Evolutionary conservation across 1,139 yeast species (phyloP), one percentile per base, ranked within the genome.

Genomic region (Pichia sp.): DNA sequence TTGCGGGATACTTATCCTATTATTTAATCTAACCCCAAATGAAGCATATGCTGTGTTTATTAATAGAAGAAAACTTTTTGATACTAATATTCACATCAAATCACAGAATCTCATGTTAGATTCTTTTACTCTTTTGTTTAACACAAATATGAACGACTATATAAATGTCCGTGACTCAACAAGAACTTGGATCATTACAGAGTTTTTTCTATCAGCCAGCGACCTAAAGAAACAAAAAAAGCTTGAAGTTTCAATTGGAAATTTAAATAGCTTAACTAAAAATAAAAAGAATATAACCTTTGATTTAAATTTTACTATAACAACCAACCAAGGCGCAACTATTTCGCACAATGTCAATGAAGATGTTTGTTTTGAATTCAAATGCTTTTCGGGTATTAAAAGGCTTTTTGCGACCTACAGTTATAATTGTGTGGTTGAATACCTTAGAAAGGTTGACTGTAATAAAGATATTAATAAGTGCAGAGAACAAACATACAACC

Each of bases 81-180:
- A 85, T 1, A 64, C 65, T 10, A 97, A 96, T 0, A 80, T 92
- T 1, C 76, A 89, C 0, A 86, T 87, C 22, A 50, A 58, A 22
- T 81, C 92, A 6, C 97, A 92, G 61, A 58, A 70, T 23, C 61
- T 92, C 39, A 86, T 82, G 56, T 65, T 89, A 34, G 56, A 65
- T 4, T 90, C 35, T 10, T 32, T 32, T 32, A 8, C 22, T 5
- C 23, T 10, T 32, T 2, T 32, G 11, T 22, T 32, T 4, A 4
- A 32, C 6, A 22, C n/a, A 3, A 32, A 32, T 22, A 24, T 32
- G 5, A 24, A 32, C 10, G 3, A 6, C 6, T 32, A 32, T 32
- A 10, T 2, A 4, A 8, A 22, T 22, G 23, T 32, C 16, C 25
- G 11, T 16, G 3, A 10, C 5, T 10, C 6, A 5, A 32, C 35